A percentile compares a stretch with the other conserved stretches of the same genome.
These are phyloP conservation scores for Dendrocalamus sinicus DNA, from an alignment of 176 grass and related monocot genomes.

Conservation along the genomic window DNA sequence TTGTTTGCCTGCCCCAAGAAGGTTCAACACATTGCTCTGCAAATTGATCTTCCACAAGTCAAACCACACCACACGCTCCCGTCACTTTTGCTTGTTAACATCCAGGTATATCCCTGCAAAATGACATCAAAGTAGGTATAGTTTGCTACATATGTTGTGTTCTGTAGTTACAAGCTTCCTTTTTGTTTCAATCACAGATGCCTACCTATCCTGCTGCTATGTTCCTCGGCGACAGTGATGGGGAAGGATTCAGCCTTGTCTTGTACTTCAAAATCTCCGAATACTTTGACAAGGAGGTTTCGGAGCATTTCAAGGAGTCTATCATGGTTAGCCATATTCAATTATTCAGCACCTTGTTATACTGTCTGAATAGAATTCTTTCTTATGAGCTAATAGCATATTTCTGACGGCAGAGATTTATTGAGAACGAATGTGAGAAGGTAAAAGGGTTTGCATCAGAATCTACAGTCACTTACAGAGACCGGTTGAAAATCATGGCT, in stretches of 20 bases:
- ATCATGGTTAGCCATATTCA: conserved; percentile 57
- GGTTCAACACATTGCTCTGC: conserved; percentile 84
- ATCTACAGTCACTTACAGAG: conserved; percentile 73
- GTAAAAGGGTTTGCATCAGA: conserved; percentile 82
- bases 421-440: conserved; percentile 83
- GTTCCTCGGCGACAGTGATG: conserved; percentile 89
- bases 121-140: conserved; percentile 7
- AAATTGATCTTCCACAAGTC: conserved; percentile 84
- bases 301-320: conserved; percentile 81
- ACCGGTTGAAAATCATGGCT: conserved; percentile 91
- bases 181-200: conserved; percentile 57
- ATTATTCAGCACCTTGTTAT: conserved; percentile 15
- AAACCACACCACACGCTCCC: conserved; percentile 78
- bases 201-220: conserved; percentile 95
- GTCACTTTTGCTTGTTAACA: conserved; percentile 83
- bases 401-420: conserved; percentile 61
- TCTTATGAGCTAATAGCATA: conserved; percentile 15
- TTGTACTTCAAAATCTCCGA: conserved; percentile 92
- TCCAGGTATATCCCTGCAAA: conserved; percentile 65
- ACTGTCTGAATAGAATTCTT: not conserved
- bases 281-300: conserved; percentile 94
- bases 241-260: conserved; percentile 88
- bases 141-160: not conserved
- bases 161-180: not conserved
- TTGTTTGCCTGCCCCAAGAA: conserved; percentile 80